These are phyloP conservation scores for Lathyrus oleraceus DNA, from an alignment of 306 rosid genomes.

Conservation along the genomic window DNA sequence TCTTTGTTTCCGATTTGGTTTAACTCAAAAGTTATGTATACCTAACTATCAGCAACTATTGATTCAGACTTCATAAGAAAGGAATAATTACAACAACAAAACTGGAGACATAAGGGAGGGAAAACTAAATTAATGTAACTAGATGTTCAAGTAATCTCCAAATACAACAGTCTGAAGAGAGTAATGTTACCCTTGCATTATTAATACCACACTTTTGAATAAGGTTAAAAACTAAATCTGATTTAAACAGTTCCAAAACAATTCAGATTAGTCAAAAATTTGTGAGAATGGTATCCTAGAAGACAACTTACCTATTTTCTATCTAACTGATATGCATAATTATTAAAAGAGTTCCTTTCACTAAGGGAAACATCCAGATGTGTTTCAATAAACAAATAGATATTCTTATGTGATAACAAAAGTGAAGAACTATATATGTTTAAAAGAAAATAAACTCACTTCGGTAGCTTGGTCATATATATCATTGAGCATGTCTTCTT, in stretches of 20 bases:
- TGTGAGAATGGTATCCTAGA: conserved; percentile 1
- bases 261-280: conserved; percentile 11
- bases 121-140: conserved; percentile 9
- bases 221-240: conserved; percentile 4
- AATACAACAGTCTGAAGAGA: conserved; percentile 7
- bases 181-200: not conserved
- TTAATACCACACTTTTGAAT: not conserved
- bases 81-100: not conserved
- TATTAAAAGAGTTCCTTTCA: conserved; percentile 17
- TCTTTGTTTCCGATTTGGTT: conserved; percentile 25
- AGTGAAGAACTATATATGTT: not conserved
- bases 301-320: conserved; percentile 3
- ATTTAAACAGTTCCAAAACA: not conserved
- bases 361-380: not conserved
- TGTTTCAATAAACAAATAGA: conserved; percentile 23
- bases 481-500: conserved; percentile 65
- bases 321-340: conserved; percentile 19
- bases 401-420: conserved; percentile 4
- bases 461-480: conserved; percentile 53
- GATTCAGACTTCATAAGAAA: conserved; percentile 15
- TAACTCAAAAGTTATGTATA: not conserved
- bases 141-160: not conserved
- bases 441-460: conserved; percentile 52
- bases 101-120: not conserved
- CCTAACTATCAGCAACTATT: not conserved